Evolutionary conservation across 2,329 filamentous ascomycete species (phyloP).

Genomic region (Penicillium sp.): DNA sequence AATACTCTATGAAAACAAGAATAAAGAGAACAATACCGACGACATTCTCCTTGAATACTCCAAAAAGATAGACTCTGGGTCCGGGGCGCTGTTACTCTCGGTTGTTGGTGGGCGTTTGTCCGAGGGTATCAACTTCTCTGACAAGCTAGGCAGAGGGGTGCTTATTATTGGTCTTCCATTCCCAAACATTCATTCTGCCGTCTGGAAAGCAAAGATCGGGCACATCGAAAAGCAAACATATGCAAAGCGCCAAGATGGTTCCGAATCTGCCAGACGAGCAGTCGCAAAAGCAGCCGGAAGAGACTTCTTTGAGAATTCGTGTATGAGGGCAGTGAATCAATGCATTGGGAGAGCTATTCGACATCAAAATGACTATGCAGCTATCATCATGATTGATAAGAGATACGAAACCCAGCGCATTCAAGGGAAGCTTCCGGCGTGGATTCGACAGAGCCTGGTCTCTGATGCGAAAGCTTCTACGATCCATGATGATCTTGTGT

Average conservation of each 20-base stretch:
- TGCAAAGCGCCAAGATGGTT: constrained; percentile 21
- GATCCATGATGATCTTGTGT: constrained; percentile 27
- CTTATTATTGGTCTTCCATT: constrained; percentile 91
- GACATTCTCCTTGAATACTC: constrained; percentile 71
- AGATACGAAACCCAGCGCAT: constrained; percentile 74
- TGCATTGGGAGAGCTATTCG: constrained; percentile 90
- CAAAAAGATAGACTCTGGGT: constrained; percentile 56
- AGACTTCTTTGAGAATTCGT: constrained; percentile 89
- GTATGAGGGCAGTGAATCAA: constrained; percentile 96
- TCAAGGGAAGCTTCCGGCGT: constrained; percentile 74
- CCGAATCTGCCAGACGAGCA: constrained; percentile 22
- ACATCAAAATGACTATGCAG: constrained; percentile 82
- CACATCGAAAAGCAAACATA: constrained; percentile 68
- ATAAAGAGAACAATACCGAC: constrained; percentile 49
- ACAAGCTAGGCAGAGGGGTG: constrained; percentile 81
- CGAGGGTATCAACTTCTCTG: constrained; percentile 97
- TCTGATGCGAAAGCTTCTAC: constrained; percentile 20
- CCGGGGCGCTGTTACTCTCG: constrained; percentile 77
- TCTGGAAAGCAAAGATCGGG: constrained; percentile 89
- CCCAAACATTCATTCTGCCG: constrained; percentile 80
- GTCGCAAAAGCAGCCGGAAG: constrained; percentile 53
- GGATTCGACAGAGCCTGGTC: constrained; percentile 71
- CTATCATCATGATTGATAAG: constrained; percentile 78
- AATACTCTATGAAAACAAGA: constrained; percentile 53
- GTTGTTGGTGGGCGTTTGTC: constrained; percentile 93